Base-by-base conservation (phyloP, 129 eudicot species). In the Centrapalus pauciflorus region DNA sequence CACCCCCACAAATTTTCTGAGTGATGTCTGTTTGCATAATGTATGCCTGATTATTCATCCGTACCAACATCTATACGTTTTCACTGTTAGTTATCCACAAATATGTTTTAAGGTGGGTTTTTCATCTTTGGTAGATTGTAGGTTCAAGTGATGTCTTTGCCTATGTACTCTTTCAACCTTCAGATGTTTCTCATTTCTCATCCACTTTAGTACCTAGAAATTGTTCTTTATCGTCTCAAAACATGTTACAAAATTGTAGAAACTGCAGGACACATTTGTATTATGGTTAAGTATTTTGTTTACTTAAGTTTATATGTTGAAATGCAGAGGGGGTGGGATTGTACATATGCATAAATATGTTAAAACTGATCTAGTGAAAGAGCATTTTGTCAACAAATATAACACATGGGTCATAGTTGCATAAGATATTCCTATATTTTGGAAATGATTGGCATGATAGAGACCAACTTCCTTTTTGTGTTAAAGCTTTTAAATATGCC, bases 261-360 rank as follows among this genome's bases (percentile, higher is more conserved):
- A 12, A 38, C 8, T 46, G 57, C 43, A 14, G 14, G 29, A 27
- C 34, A 25, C 21, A 2, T n/a, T n/a, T 45, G 29, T 46, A 11
- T 45, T 9, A 46, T 28, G 28, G 55, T 46, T 28, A 16, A 45
- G 41, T 34, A 46, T 29, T 65, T 28, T 65, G 57, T 46, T 46
- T 65, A 16, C 43, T 65, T 46, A 45, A 64, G 56, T 25, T 64
- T 64, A 41, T 45, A 16, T 10, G 25, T 64, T 26, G 19, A 14
- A 68, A 35, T 0, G 1, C n/a, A n/a, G 52, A 46, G 24, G 52
- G 52, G 24, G n/a, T n/a, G n/a, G n/a, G n/a, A n/a, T n/a, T 46
- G 14, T 16, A 11, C 54, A 1, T 17, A 17, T 46, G 50, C 5
- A 34, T 8, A 49, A 24, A 14, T 16, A 16, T 34, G 50, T 55